Percentiles rank a stretch among this genome's conserved stretches.
Evolutionary conservation across 352 stramenopile genomes (phyloP).

Genomic region (Peronospora belbahrii): DNA sequence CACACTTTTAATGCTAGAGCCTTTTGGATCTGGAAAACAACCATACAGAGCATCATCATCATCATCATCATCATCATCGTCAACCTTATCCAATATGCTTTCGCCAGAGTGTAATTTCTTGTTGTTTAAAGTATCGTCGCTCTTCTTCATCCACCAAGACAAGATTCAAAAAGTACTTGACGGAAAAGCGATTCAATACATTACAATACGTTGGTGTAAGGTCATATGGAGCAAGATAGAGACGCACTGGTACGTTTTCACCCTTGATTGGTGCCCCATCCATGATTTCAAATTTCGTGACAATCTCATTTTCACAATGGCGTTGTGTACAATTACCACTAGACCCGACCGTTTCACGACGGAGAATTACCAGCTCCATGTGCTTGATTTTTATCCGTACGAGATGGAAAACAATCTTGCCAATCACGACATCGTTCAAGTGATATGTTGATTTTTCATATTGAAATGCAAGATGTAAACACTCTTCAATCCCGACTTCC

Average conservation of each 20-base stretch:
- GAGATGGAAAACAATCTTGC: slow-evolving; percentile 97
- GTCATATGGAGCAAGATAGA: slow-evolving; percentile 89
- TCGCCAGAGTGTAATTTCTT: slow-evolving; percentile 97
- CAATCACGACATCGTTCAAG: slow-evolving; percentile 93
- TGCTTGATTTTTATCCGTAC: slow-evolving; percentile 99
- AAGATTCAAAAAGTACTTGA: slow-evolving; percentile 97
- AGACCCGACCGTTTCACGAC: slow-evolving; percentile 87
- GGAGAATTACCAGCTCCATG: slow-evolving; percentile 97
- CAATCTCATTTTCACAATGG: slow-evolving; percentile 93
- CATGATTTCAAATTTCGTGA: slow-evolving; percentile 99
- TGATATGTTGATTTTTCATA: slow-evolving; percentile 95
- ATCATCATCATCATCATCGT: no score
- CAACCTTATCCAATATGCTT: slow-evolving; percentile 33
- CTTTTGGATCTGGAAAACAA: slow-evolving; percentile 3
- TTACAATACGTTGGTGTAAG: slow-evolving; percentile 88
- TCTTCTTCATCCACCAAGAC: slow-evolving; percentile 99
- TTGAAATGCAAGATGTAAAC: slow-evolving; percentile 99
- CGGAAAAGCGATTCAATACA: slow-evolving; percentile 88
- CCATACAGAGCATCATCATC: no score
- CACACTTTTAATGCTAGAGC: slow-evolving; percentile 3
- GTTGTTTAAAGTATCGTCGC: slow-evolving; percentile 99
- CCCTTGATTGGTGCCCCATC: slow-evolving; percentile 95
- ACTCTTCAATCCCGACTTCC: slow-evolving; percentile 99
- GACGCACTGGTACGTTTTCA: slow-evolving; percentile 93
- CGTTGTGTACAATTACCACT: slow-evolving; percentile 65